Evolutionary conservation across 2,329 filamentous ascomycete species (phyloP).

Genomic region (Claviceps monticola): DNA sequence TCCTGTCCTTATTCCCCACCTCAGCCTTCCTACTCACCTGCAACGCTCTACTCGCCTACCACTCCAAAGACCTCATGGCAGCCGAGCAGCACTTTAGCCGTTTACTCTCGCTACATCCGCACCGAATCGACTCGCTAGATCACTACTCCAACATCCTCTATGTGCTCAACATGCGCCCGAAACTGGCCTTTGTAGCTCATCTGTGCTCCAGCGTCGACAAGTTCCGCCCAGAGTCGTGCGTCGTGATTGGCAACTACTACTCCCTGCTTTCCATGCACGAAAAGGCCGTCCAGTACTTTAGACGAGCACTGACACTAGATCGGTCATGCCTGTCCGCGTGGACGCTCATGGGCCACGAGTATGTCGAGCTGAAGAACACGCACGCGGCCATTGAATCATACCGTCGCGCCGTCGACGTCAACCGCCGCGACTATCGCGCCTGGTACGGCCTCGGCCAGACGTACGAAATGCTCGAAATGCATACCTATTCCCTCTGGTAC

Average conservation of each 20-base stretch:
- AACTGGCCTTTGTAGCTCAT: slow-evolving; percentile 84
- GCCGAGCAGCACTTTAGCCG: slow-evolving; percentile 61
- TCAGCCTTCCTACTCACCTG: slow-evolving; percentile 87
- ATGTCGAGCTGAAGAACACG: slow-evolving; percentile 96
- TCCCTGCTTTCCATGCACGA: slow-evolving; percentile 88
- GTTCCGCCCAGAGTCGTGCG: slow-evolving; percentile 92
- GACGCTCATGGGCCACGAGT: slow-evolving; percentile 98
- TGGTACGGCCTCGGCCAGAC: slow-evolving; percentile 97
- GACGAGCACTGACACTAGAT: slow-evolving; percentile 79
- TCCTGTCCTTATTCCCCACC: slow-evolving; percentile 71
- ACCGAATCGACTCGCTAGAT: slow-evolving; percentile 77
- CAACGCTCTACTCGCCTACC: slow-evolving; percentile 76
- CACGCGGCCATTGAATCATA: slow-evolving; percentile 97
- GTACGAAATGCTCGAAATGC: slow-evolving; percentile 96
- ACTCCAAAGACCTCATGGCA: slow-evolving; percentile 66
- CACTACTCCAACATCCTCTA: slow-evolving; percentile 97
- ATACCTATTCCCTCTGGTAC: slow-evolving; percentile 93
- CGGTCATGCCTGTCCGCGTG: slow-evolving; percentile 85
- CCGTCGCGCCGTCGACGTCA: slow-evolving; percentile 85
- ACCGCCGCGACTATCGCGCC: slow-evolving; percentile 88
- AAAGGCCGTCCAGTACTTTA: slow-evolving; percentile 96
- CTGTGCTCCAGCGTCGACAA: slow-evolving; percentile 85
- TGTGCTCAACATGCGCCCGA: slow-evolving; percentile 75
- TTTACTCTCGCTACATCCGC: slow-evolving; percentile 58
- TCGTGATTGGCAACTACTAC: slow-evolving; percentile 96